phyloP scores from a whole-genome alignment of 352 stramenopile genomes.

The Phytophthora palmivora region DNA sequence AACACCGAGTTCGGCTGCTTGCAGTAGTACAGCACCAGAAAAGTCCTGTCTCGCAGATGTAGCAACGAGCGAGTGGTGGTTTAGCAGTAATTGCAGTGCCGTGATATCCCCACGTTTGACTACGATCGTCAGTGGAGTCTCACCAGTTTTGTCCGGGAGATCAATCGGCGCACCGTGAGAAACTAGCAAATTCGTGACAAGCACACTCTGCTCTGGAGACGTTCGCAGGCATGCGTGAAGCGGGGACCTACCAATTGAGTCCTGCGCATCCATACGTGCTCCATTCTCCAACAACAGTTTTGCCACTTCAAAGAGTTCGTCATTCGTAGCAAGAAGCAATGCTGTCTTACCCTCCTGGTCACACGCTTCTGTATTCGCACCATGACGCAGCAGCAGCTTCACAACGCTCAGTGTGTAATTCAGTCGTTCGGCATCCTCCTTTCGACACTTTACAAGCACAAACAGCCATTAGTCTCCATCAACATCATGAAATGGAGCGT shows the following conservation, averaged over 20 bases:
- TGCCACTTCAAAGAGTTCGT: constrained; percentile 38
- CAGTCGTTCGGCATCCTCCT: constrained; percentile 39
- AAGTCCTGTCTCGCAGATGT: constrained; percentile 31
- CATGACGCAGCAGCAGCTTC: constrained; percentile 36
- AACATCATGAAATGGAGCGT: not conserved
- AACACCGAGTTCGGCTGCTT: constrained; percentile 35
- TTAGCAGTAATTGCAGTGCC: constrained; percentile 39
- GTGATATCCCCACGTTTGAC: constrained; percentile 30
- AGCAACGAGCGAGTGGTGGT: constrained; percentile 36
- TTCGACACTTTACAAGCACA: constrained; percentile 27
- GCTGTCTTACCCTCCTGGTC: constrained; percentile 43
- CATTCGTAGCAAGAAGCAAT: constrained; percentile 42
- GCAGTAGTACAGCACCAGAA: constrained; percentile 30
- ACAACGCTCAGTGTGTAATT: constrained; percentile 36
- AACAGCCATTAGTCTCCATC: not conserved
- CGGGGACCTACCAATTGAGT: constrained; percentile 28
- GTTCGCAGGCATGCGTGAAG: constrained; percentile 33
- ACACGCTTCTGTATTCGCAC: constrained; percentile 30
- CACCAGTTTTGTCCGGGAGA: constrained; percentile 26
- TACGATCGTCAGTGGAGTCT: constrained; percentile 35
- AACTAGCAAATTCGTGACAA: constrained; percentile 42
- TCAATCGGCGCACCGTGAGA: constrained; percentile 34
- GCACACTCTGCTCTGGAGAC: constrained; percentile 29
- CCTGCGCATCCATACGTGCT: constrained; percentile 35
- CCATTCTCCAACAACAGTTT: constrained; percentile 39